Base-by-base conservation (phyloP, 1,284 basidiomycete species). In the Cystobasidiaceae sp. region DNA sequence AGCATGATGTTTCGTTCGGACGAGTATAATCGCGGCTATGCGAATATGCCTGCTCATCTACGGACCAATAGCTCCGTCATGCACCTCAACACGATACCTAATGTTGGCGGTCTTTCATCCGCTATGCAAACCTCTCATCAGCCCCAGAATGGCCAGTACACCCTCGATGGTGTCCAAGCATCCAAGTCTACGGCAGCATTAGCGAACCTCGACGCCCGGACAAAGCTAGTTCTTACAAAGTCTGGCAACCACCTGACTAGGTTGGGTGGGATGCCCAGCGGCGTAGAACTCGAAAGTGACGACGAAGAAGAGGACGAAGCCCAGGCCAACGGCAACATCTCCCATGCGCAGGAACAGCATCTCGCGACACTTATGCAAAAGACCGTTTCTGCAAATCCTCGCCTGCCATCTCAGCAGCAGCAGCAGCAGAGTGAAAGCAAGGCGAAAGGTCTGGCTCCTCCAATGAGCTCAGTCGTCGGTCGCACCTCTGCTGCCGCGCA, bases 101-200 rank as follows among this genome's bases (percentile, higher is more conserved):
- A 51, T 44, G 34, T 49, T 9, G 49, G 61, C 21, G 32, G 43
- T 23, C n/a, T n/a, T n/a, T n/a, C n/a, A n/a, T n/a, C n/a, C n/a
- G n/a, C n/a, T n/a, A n/a, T n/a, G n/a, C n/a, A n/a, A n/a, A n/a
- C n/a, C n/a, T n/a, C n/a, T n/a, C n/a, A n/a, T n/a, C n/a, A 30
- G 33, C 51, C 51, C 15, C 11, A 23, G 7, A 3, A 45, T 27
- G 8, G 41, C 27, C 19, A 34, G 15, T 23, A 63, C 33, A 68
- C 68, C 27, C 46, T 60, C 33, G 67, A 69, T 2, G 70, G 75
- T 9, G 73, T 87, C 66, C 80, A 80, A 50, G 80, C 81, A 49
- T 84, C 81, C 69, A 88, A 87, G 79, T 85, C 84, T 68, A 77
- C 83, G 0, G 85, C 81, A 1, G 87, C 85, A 6, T 74, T 86